Base-by-base conservation (phyloP, 2,329 filamentous ascomycete species). In the Drechslerella coelobrocha region DNA sequence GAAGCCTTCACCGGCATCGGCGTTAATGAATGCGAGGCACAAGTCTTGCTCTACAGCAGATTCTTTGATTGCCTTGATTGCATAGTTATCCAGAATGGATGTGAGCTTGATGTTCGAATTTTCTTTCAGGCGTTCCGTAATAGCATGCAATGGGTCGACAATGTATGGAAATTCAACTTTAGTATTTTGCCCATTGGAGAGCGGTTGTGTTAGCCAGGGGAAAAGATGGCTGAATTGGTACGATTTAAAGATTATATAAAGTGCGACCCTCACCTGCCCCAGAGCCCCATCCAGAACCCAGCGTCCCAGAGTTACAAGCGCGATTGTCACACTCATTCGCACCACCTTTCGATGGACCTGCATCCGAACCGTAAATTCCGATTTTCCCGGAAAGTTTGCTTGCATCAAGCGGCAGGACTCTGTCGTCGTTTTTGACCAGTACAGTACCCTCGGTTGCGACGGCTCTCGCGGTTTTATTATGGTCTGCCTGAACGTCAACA, bases 401-500 rank as follows among this genome's bases (percentile, higher is more conserved):
- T 14, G 45, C 39, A 17, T 74, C 47, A 3, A 73, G 73, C 5
- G 74, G 61, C n/a, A 65, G 50, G 3, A 92, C 80, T 2, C 90
- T 79, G 41, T 83, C 83, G 4, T 83, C 81, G 73, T 97, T 96
- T 80, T 96, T 96, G 41, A 97, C 82, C 56, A 95, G 78, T 0
- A 92, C 89, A 2, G 88, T 90, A 34, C 89, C 90, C 77, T 95
- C 91, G 0, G 87, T 88, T 0, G 91, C 92, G 19, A 97, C 84
- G 60, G 87, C 81, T 21, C 90, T 86, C 1, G 91, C 90, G 6
- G 95, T 79, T 2, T 82, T 80, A 17, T 87, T 84, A 77, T 96
- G 90, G 52, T 88, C 83, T 0, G 83, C 86, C 78, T 91, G 89
- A 0, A 90, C 91, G 56, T 92, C 84, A 55, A 96, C 82, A 74